Evolutionary conservation across 305 asterid species (phyloP), one percentile per base, ranked within the genome.

Genomic region (Petunia hybrid): DNA sequence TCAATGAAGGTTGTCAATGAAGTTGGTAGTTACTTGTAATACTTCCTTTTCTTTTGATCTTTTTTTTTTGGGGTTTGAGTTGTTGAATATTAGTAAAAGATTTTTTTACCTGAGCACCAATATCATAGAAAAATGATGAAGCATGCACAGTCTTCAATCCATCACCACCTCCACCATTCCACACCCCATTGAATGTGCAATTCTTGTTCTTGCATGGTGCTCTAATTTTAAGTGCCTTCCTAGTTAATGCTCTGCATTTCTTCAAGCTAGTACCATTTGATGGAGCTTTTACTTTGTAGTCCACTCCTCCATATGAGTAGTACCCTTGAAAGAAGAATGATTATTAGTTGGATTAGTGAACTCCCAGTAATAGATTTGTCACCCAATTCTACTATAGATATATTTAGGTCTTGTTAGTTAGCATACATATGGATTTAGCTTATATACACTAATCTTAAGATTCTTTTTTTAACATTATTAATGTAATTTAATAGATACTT

Each of bases 121-220:
- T 80, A 22, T 89, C 87, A 85, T 91, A 85, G 81, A 93, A 93
- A 74, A 85, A 91, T 76, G 97, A 93, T 55, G 95, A 91, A 73
- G 87, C 89, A 61, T 90, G 91, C n/a, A 93, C 81, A 86, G 85
- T 89, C 83, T 91, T 90, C 82, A 83, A 89, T 79, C 97, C 98
- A 81, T 87, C 92, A 3, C 97, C 97, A 76, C 98, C 95, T 53
- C 98, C 95, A 45, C 98, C 98, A 83, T 88, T 92, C 98, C 98
- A 93, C 51, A 91, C 87, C 40, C 95, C 98, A 13, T 92, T 91
- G 84, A 93, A 93, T 35, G 98, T 90, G 87, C 97, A 93, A 80
- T 91, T 86, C 88, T 88, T 85, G 84, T 86, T 90, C 59, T 86
- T 84, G 84, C 98, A 92, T 38, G 82, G n/a, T 16, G 90, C 93